A percentile compares a stretch with the other conserved stretches of the same genome.
Evolutionary conservation across 176 grass and related monocot species (phyloP).

Genomic region (Juncus effusus): DNA sequence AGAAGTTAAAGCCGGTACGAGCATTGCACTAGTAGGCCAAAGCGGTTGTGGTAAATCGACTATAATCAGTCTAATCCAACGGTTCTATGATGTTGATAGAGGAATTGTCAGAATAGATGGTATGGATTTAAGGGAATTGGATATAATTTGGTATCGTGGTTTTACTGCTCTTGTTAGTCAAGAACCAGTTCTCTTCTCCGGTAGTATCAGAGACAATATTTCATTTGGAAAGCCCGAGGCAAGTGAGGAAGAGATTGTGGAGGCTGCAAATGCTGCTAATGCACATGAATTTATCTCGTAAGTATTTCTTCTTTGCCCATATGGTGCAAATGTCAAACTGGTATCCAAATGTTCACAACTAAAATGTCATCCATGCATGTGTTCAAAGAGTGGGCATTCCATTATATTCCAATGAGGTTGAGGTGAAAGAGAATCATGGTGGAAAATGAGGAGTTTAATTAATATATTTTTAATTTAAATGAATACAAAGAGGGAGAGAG

Average conservation of each 20-base stretch:
- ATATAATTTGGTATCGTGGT: constrained; percentile 83
- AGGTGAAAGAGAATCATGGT: no score
- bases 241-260: constrained; percentile 76
- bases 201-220: constrained; percentile 79
- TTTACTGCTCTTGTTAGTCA: constrained; percentile 90
- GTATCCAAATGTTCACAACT: neutral
- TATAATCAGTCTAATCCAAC: constrained; percentile 84
- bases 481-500: no score
- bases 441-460: no score
- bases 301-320: constrained; percentile 20
- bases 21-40: constrained; percentile 79
- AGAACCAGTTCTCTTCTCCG: constrained; percentile 92
- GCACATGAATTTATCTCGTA: constrained; percentile 97
- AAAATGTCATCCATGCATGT: no score
- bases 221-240: constrained; percentile 92
- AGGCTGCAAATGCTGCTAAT: constrained; percentile 85
- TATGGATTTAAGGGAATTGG: constrained; percentile 70
- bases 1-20: constrained; percentile 87
- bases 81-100: constrained; percentile 96
- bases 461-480: no score
- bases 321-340: neutral
- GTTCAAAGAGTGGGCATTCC: no score
- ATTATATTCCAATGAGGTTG: no score
- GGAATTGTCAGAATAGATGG: constrained; percentile 69
- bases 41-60: constrained; percentile 98